phyloP scores from a whole-genome alignment of 768 basidiomycete species.

The Termitomyces bulborhizus region DNA sequence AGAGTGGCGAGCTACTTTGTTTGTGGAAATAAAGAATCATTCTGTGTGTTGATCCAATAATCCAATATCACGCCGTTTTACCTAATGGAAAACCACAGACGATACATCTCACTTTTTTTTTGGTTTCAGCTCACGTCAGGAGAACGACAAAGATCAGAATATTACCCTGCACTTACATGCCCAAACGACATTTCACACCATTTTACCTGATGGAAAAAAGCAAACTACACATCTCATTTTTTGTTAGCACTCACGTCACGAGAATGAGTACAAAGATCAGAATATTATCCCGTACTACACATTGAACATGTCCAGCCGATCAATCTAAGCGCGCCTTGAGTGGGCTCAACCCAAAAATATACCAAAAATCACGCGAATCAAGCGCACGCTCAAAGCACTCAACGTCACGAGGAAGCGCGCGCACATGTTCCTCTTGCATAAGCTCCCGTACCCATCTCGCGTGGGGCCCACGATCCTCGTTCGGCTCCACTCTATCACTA shows the following conservation, averaged over 20 bases:
- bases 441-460: conserved; percentile 52
- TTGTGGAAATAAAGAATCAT: too few species aligned
- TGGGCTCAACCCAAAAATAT: conserved; percentile 37
- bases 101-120: too few species aligned
- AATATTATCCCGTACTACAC: neutral
- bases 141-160: neutral
- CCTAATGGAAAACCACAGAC: too few species aligned
- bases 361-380: conserved; percentile 61
- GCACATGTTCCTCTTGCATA: conserved; percentile 44
- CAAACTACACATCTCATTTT: too few species aligned
- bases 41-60: too few species aligned
- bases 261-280: neutral
- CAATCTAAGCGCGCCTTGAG: conserved; percentile 28
- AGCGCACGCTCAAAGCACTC: conserved; percentile 45
- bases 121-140: neutral
- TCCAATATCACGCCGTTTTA: too few species aligned
- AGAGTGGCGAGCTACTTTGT: too few species aligned
- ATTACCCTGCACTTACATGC: too few species aligned
- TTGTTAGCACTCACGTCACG: neutral
- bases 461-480: conserved; percentile 28
- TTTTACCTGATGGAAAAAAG: too few species aligned
- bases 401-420: conserved; percentile 45
- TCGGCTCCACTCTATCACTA: neutral
- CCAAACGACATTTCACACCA: too few species aligned
- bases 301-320: neutral